These are phyloP conservation scores for Didymella pinodella DNA, from an alignment of 2,329 filamentous ascomycete genomes.

Conservation along the genomic window DNA sequence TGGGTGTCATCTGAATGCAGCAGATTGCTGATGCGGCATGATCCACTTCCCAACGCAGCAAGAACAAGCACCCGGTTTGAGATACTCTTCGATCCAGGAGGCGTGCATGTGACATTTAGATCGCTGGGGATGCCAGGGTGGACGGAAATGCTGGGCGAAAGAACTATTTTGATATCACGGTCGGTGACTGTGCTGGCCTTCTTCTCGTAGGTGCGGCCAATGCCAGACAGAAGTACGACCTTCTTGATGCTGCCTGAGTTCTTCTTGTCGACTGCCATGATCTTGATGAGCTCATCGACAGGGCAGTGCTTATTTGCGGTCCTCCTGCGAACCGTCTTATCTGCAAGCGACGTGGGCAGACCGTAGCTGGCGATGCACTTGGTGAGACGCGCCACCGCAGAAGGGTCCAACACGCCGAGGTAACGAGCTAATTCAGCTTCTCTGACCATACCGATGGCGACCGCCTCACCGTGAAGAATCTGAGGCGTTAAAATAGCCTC, in stretches of 20 bases:
- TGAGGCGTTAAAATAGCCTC: slow-evolving; percentile 96
- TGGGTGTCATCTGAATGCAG: slow-evolving; percentile 97
- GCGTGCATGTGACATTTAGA: slow-evolving; percentile 77
- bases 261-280: slow-evolving; percentile 99
- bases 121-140: slow-evolving; percentile 72
- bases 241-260: slow-evolving; percentile 96
- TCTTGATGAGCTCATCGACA: slow-evolving; percentile 82
- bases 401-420: slow-evolving; percentile 82
- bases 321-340: slow-evolving; percentile 81
- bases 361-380: slow-evolving; percentile 97
- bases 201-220: slow-evolving; percentile 86
- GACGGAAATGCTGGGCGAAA: slow-evolving; percentile 81
- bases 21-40: slow-evolving; percentile 88
- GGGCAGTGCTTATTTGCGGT: slow-evolving; percentile 88
- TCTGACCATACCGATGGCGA: slow-evolving; percentile 98
- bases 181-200: slow-evolving; percentile 91
- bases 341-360: slow-evolving; percentile 82
- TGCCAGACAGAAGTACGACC: slow-evolving; percentile 88
- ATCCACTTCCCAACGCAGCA: slow-evolving; percentile 85
- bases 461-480: slow-evolving; percentile 92
- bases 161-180: slow-evolving; percentile 78
- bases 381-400: slow-evolving; percentile 84
- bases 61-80: slow-evolving; percentile 96
- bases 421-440: slow-evolving; percentile 93
- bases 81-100: slow-evolving; percentile 96